A percentile compares a stretch with the other conserved stretches of the same genome.
These are phyloP conservation scores for Colletotrichum spinosum DNA, from an alignment of 2,329 filamentous ascomycete species.

Conservation along the genomic window DNA sequence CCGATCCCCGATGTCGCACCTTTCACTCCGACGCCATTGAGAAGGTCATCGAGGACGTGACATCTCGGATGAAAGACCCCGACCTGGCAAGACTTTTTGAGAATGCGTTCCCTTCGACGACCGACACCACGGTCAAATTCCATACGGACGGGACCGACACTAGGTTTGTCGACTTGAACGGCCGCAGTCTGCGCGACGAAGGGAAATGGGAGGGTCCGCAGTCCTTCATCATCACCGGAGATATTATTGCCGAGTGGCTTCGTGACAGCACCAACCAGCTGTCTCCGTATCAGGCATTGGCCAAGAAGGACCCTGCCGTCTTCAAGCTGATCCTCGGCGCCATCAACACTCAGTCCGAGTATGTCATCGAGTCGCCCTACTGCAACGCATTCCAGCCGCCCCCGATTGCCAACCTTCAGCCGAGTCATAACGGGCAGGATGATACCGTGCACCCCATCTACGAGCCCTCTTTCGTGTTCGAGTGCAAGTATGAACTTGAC, in stretches of 20 bases:
- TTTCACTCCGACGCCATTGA: slow-evolving; percentile 91
- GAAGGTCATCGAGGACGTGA: slow-evolving; percentile 86
- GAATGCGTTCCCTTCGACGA: slow-evolving; percentile 92
- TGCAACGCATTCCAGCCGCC: slow-evolving; percentile 99
- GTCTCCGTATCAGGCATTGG: slow-evolving; percentile 86
- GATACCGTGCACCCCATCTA: slow-evolving; percentile 89
- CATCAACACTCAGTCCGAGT: slow-evolving; percentile 96
- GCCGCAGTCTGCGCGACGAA: slow-evolving; percentile 56
- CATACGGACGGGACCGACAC: slow-evolving; percentile 72
- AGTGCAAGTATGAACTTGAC: slow-evolving; percentile 99
- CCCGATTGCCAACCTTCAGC: slow-evolving; percentile 78
- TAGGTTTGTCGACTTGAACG: slow-evolving; percentile 43
- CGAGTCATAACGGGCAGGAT: slow-evolving; percentile 82
- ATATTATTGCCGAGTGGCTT: slow-evolving; percentile 94
- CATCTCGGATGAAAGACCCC: slow-evolving; percentile 80
- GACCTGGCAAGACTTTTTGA: slow-evolving; percentile 94
- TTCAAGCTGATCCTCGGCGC: slow-evolving; percentile 87
- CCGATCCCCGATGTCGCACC: slow-evolving; percentile 83
- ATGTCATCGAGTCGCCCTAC: slow-evolving; percentile 93
- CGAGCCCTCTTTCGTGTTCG: slow-evolving; percentile 87
- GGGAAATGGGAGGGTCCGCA: slow-evolving; percentile 85
- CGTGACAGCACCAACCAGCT: slow-evolving; percentile 95
- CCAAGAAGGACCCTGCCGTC: slow-evolving; percentile 83
- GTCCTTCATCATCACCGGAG: slow-evolving; percentile 92
- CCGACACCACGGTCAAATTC: slow-evolving; percentile 91